Evolutionary conservation across 192 early-diverging fungal genomes (phyloP), one percentile per base, ranked within the genome.

Genomic region (Powellomyces hirtus): DNA sequence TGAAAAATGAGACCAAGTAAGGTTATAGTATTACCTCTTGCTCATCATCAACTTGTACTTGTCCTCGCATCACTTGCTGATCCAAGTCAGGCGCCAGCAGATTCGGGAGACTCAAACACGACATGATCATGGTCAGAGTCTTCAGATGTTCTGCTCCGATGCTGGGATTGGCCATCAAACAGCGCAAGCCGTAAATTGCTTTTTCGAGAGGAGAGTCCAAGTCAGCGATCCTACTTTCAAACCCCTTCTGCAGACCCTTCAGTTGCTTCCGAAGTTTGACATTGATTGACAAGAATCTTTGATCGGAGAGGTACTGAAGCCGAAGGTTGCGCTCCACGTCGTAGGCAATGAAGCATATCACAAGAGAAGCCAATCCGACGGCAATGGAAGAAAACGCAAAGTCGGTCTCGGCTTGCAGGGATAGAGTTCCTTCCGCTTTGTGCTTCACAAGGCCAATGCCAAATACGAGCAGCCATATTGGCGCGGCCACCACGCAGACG

Each of bases 121-220:
- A 59, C 70, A 85, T 71, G 22, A 85, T 73, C 59, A 78, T 73
- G 16, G 79, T 70, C 53, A 85, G 56, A 1, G 77, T 75, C 11
- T 68, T 56, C 46, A 76, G 57, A 52, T 82, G 78, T 34, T 75
- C 71, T 22, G 60, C 75, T 27, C 52, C 46, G 27, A 83, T 57
- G 26, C 26, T 22, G 4, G 80, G 67, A 31, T 63, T 68, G 11
- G 75, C 66, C 75, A 85, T 65, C 58, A 85, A 50, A n/a, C 62
- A 44, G 42, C 78, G 74, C 37, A 81, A 44, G 10, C 69, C 69
- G 27, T 74, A 36, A 56, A 82, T 85, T 2, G 83, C 80, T 51
- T 83, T 83, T 52, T 85, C 83, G 18, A 85, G 66, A 11, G 83
- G 83, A 18, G 80, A 83, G 35, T 83, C 81, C 50, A 85, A 59